These are phyloP conservation scores for Fusarium sp. DNA, from an alignment of 2,329 filamentous ascomycete genomes.

Conservation along the genomic window DNA sequence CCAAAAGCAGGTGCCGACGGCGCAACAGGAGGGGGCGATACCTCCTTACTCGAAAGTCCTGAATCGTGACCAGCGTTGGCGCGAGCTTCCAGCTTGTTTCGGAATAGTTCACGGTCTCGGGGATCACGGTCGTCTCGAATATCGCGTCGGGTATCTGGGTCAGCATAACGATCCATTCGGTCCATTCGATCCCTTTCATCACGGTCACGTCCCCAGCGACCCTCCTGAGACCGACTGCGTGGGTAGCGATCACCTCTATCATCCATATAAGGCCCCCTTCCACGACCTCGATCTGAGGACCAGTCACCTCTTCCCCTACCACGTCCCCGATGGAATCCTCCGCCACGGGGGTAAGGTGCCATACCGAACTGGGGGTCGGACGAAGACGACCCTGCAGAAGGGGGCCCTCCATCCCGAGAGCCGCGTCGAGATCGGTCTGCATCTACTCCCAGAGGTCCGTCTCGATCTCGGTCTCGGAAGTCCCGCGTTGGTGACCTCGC, in stretches of 20 bases:
- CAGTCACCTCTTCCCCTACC: constrained; percentile 63
- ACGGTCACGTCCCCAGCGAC: constrained; percentile 70
- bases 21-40: constrained; percentile 70
- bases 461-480: constrained; percentile 72
- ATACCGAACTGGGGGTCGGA: constrained; percentile 75
- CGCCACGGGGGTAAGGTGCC: constrained; percentile 67
- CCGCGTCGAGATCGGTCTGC: constrained; percentile 76
- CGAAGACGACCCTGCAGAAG: constrained; percentile 78
- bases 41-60: constrained; percentile 63
- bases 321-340: constrained; percentile 70
- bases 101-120: constrained; percentile 62
- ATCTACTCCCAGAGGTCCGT: constrained; percentile 74
- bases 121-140: constrained; percentile 64
- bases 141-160: constrained; percentile 60
- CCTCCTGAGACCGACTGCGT: constrained; percentile 76
- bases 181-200: constrained; percentile 68
- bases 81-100: constrained; percentile 66
- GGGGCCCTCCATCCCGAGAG: constrained; percentile 78
- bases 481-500: constrained; percentile 78
- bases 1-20: constrained; percentile 73
- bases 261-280: constrained; percentile 69
- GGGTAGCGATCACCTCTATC: constrained; percentile 74
- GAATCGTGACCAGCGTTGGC: constrained; percentile 64
- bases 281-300: constrained; percentile 65
- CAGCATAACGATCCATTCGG: constrained; percentile 59